Base-by-base conservation (phyloP, 805 yeast genomes). In the Cephaloascus albidus region DNA sequence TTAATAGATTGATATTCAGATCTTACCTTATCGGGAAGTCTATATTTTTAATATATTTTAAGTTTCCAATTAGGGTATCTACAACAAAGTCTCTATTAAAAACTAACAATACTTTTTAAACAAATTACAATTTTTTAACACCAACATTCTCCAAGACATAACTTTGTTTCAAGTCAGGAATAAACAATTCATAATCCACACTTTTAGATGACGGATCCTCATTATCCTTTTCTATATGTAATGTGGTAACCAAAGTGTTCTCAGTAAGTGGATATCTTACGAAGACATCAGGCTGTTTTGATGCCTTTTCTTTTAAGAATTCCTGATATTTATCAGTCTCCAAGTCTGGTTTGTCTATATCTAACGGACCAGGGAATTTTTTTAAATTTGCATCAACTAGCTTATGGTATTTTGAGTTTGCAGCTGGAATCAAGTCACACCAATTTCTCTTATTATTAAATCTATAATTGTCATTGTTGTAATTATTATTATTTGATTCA, bases 361-460 rank as follows among this genome's bases (percentile, higher is more conserved):
- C 42, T 1, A 58, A 50, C 1, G 76, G 66, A 15, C 74, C 73
- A 3, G 82, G 78, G 35, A 58, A 61, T 38, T 60, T 58, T 18
- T 47, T 37, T 3, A 50, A 39, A 3, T 65, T 58, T 12, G 6
- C 10, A 12, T 23, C 28, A 6, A 23, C 28, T 8, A 23, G 12
- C 6, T 23, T 12, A 8, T 23, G 8, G 16, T n/a, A 12, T 10
- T 20, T 18, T 20, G 38, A 20, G 16, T 38, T 20, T 10, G 50
- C 55, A 12, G 65, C 72, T 10, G 84, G 73, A 14, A 83, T 70
- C 43, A 84, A 64, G 54, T 81, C 89, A 33, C 81, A 67, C 78
- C 83, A 84, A 57, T 84, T 84, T 54, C 94, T 65, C 43, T 68
- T 74, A 51, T 82, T 82, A 60, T 80, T 54, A 48, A 81, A 78